phyloP scores from a whole-genome alignment of 2,329 filamentous ascomycete genomes.

The Apiospora aurea region DNA sequence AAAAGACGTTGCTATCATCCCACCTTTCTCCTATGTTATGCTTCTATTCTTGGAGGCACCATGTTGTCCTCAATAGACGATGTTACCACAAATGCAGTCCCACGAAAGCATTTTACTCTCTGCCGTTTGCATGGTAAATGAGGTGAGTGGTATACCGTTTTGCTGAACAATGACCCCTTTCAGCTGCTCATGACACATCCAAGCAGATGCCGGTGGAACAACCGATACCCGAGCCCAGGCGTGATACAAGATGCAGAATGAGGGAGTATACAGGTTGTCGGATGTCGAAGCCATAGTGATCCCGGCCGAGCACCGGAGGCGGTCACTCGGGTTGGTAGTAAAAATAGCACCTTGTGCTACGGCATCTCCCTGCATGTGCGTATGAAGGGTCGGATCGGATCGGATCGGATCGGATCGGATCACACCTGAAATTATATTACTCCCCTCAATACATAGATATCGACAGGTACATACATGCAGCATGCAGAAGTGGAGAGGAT shows the following conservation, averaged over 20 bases:
- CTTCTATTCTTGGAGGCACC: neutral
- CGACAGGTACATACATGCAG: neutral
- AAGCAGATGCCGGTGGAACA: neutral
- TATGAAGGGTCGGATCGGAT: neutral
- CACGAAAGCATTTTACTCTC: neutral
- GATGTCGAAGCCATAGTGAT: neutral
- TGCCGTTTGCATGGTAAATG: neutral
- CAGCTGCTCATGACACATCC: neutral
- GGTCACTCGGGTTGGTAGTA: neutral
- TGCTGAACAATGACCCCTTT: neutral
- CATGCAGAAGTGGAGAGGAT: neutral
- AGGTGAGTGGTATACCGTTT: neutral
- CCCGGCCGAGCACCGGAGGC: neutral
- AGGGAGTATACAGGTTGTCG: neutral
- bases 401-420: conserved; percentile 9
- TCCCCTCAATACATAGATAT: neutral
- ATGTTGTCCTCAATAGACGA: neutral
- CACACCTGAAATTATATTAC: neutral
- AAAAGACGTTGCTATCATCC: neutral
- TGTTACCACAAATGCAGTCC: neutral
- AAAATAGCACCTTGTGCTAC: neutral
- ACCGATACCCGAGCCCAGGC: neutral
- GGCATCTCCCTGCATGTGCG: neutral
- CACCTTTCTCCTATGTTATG: neutral
- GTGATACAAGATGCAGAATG: neutral